Conservation (phyloP, 1,284 basidiomycete genomes). For the Microbotryum violaceum region DNA sequence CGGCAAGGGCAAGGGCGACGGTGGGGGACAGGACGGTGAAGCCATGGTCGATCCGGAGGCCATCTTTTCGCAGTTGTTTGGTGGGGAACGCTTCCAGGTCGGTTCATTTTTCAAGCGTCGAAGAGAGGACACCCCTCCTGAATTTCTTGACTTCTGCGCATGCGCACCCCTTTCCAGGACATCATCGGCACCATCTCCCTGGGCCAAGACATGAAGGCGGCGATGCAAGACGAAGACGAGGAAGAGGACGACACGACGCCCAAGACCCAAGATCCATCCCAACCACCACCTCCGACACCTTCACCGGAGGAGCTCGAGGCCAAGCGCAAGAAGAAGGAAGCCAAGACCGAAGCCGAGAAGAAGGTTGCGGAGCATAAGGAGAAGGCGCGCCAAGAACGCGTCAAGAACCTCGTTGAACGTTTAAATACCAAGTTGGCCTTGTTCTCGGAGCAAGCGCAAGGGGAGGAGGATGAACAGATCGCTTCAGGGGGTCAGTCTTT, state of each 20-base stretch:
- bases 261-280: background rate
- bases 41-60: conserved; percentile 64
- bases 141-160: too few species aligned
- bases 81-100: conserved; percentile 43
- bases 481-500: conserved; percentile 24
- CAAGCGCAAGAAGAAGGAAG: conserved; percentile 58
- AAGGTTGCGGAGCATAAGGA: conserved; percentile 71
- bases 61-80: conserved; percentile 89
- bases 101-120: background rate
- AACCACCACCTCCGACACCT: conserved; percentile 8
- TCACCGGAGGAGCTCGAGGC: conserved; percentile 59
- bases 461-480: conserved; percentile 30
- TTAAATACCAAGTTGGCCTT: conserved; percentile 73
- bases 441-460: conserved; percentile 78
- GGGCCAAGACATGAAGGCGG: conserved; percentile 95
- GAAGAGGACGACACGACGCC: conserved; percentile 40
- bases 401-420: conserved; percentile 69
- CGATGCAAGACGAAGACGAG: conserved; percentile 80
- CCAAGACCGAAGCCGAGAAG: conserved; percentile 38
- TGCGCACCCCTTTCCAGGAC: conserved; percentile 35
- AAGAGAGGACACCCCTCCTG: background rate
- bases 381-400: conserved; percentile 64
- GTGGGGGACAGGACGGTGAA: conserved; percentile 22
- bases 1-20: conserved; percentile 27
- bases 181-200: conserved; percentile 54